Evolutionary conservation across 495 filamentous ascomycete species (phyloP).

Genomic region (Trichoderma asperelloides): DNA sequence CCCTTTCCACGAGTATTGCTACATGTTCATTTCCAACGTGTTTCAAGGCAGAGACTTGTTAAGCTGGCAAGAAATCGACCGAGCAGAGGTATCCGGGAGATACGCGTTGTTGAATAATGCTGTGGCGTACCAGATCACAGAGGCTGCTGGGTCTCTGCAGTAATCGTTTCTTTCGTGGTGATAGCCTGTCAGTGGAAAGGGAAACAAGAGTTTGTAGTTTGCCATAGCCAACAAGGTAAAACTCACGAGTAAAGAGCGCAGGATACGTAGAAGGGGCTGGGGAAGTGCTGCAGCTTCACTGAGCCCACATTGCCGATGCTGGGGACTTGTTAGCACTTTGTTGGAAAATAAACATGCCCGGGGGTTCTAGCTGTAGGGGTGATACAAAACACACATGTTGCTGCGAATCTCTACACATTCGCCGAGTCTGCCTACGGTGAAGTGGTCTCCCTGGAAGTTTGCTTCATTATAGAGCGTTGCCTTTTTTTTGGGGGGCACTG

Average conservation of each 20-base stretch:
- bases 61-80: neutral
- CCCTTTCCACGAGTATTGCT: neutral
- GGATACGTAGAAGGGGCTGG: neutral
- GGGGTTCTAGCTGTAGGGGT: neutral
- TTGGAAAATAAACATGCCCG: neutral
- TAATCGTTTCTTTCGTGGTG: neutral
- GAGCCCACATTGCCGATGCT: neutral
- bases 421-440: neutral
- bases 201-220: neutral
- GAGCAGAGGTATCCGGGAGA: neutral
- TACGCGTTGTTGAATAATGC: neutral
- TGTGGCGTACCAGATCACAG: neutral
- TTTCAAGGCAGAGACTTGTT: neutral
- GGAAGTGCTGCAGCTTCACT: neutral
- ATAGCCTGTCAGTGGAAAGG: neutral
- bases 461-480: neutral
- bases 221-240: neutral
- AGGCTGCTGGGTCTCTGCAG: neutral
- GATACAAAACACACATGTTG: neutral
- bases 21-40: neutral
- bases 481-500: neutral
- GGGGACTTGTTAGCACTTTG: neutral
- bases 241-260: slow-evolving; percentile 1
- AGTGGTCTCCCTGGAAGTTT: neutral
- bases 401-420: neutral